Evolutionary conservation across 768 basidiomycete species (phyloP).

Genomic region (Plicaturopsis crispa): DNA sequence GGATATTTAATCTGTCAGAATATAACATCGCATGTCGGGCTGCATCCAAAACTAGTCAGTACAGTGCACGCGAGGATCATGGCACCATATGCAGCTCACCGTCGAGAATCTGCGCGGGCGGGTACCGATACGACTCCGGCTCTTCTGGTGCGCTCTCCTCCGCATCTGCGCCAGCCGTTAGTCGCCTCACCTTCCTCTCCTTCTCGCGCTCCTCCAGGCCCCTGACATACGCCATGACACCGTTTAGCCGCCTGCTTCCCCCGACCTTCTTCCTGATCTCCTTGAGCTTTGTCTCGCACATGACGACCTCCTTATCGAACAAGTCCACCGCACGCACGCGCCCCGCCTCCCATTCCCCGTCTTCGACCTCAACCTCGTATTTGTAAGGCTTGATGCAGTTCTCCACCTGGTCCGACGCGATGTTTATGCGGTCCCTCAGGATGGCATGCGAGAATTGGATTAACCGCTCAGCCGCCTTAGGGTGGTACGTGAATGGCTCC

Average conservation of each 20-base stretch:
- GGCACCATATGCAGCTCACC: conserved; percentile 41
- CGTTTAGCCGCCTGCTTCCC: conserved; percentile 70
- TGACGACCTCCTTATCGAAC: conserved; percentile 74
- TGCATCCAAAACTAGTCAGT: conserved; percentile 23
- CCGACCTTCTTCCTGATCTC: conserved; percentile 88
- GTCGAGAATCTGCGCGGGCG: conserved; percentile 85
- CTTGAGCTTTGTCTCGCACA: conserved; percentile 82
- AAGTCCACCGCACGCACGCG: conserved; percentile 66
- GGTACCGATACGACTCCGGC: conserved; percentile 81
- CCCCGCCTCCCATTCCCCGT: conserved; percentile 87
- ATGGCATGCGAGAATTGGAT: conserved; percentile 91
- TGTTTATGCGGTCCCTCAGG: conserved; percentile 83
- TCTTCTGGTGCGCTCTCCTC: conserved; percentile 29
- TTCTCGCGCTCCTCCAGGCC: conserved; percentile 72
- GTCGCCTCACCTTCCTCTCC: conserved; percentile 44
- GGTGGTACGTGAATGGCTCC: conserved; percentile 92
- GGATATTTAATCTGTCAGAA: conserved; percentile 67
- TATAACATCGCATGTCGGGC: conserved; percentile 92
- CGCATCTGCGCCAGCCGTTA: conserved; percentile 28
- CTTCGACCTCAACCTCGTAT: conserved; percentile 94
- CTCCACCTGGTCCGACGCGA: conserved; percentile 98
- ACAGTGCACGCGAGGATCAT: neutral
- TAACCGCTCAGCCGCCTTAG: conserved; percentile 80
- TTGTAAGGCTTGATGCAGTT: conserved; percentile 99
- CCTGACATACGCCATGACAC: conserved; percentile 75